Base-by-base conservation (phyloP, 495 filamentous ascomycete species). In the Beverwykella pulmonaria region DNA sequence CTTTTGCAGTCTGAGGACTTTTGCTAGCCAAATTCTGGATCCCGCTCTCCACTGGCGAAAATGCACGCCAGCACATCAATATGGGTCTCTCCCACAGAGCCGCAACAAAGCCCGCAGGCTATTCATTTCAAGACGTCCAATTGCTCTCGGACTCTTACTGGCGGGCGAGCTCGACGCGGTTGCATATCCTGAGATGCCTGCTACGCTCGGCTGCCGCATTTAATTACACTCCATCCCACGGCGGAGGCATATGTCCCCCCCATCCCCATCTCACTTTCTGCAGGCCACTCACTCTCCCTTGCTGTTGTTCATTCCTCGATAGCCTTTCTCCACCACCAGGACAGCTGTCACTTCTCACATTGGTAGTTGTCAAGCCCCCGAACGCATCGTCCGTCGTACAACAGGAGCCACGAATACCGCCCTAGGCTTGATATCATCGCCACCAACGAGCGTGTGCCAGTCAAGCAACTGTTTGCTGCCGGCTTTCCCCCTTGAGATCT, bases 41-140 rank as follows among this genome's bases (percentile, higher is more conserved):
- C 68, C 68, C 48, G 32, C 39, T 47, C 53, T 65, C 63, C 61
- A 74, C 88, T 94, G 91, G 92, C 82, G 84, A 86, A 80, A 83
- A 90, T 82, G 81, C 78, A 88, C 88, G 92, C 92, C 92, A 97
- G 82, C 92, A 86, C 92, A 97, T 92, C 92, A 90, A 81, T 73
- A 71, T 73, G 70, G 74, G 73, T 68, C 73, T 71, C 66, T 71
- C 63, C 48, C 64, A 68, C 69, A 71, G 74, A 74, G 71, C 74
- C 72, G 74, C 74, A 74, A 70, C 72, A 71, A 65, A 44, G 72
- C 74, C 61, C 63, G 74, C 74, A 75, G 66, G 50, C 59, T 68
- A 61, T 66, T 65, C 68, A 70, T 73, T 62, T 69, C 53, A 14
- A 61, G 39, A 71, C 52, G 69, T 67, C 71, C 73, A 73, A 71